Evolutionary conservation across 2,329 filamentous ascomycete genomes (phyloP).

Genomic region (Elsinoe arachidis): DNA sequence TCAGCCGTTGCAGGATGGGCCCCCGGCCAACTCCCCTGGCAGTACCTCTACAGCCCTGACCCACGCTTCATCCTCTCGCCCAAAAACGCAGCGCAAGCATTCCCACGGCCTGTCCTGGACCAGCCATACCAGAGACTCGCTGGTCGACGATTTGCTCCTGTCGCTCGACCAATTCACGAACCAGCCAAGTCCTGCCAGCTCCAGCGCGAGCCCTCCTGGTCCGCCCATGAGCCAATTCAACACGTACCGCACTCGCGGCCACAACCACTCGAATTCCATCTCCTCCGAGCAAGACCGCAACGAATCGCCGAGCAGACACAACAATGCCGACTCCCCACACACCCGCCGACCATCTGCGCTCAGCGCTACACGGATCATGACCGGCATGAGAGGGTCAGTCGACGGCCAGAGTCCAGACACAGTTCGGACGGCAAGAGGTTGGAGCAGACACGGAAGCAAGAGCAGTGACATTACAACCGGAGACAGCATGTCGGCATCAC

Average conservation of each 20-base stretch:
- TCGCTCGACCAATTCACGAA: conserved; percentile 74
- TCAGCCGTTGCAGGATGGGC: conserved; percentile 8
- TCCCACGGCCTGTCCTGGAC: conserved; percentile 82
- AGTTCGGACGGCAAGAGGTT: conserved; percentile 27
- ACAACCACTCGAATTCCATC: conserved; percentile 52
- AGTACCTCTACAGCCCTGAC: conserved; percentile 4
- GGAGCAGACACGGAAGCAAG: conserved; percentile 58
- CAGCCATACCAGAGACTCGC: conserved; percentile 73
- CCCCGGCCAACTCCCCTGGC: conserved; percentile 6
- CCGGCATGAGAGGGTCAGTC: conserved; percentile 4
- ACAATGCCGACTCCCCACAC: conserved; percentile 20
- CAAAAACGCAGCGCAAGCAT: conserved; percentile 30
- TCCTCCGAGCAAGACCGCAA: conserved; percentile 48
- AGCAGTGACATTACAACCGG: conserved; percentile 61
- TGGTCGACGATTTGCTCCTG: conserved; percentile 91
- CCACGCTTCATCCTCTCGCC: neutral
- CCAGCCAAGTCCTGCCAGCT: neutral
- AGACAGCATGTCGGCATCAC: conserved; percentile 53
- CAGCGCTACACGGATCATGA: conserved; percentile 10
- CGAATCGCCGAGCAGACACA: conserved; percentile 21
- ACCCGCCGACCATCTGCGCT: conserved; percentile 14
- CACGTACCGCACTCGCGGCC: conserved; percentile 43
- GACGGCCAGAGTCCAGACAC: conserved; percentile 16
- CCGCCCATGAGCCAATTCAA: conserved; percentile 23
- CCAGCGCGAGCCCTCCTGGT: conserved; percentile 20